Conservation (phyloP, 306 rosid genomes). For the Corylus avellana region DNA sequence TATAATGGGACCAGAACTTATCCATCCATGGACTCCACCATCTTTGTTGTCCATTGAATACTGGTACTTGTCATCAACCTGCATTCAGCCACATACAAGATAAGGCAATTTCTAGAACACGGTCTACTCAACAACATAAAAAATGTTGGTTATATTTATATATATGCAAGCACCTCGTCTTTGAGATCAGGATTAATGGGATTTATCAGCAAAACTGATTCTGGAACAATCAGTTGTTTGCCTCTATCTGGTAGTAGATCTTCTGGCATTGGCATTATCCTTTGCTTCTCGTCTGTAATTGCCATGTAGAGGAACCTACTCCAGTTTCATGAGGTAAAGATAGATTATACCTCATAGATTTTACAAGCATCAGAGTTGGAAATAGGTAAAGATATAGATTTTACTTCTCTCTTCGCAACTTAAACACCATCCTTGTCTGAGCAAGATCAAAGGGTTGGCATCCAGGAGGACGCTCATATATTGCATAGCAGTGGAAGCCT, state of each 20-base stretch:
- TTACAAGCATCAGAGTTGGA: constrained; percentile 2
- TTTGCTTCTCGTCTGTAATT: constrained; percentile 52
- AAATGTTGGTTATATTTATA: not conserved
- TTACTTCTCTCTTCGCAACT: constrained; percentile 34
- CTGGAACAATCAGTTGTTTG: constrained; percentile 45
- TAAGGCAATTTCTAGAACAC: not conserved
- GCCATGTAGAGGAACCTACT: constrained; percentile 49
- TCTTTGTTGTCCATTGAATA: constrained; percentile 47
- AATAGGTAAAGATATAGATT: not conserved
- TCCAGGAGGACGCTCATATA: constrained; percentile 37
- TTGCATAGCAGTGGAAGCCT: constrained; percentile 50
- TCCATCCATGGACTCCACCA: constrained; percentile 52
- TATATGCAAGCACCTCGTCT: constrained; percentile 37
- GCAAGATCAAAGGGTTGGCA: constrained; percentile 43
- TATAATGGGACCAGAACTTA: constrained; percentile 41
- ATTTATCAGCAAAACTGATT: constrained; percentile 48
- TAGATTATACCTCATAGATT: not conserved
- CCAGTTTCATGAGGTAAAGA: not conserved
- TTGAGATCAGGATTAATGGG: constrained; percentile 47
- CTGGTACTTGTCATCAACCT: constrained; percentile 53
- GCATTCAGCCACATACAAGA: constrained; percentile 2
- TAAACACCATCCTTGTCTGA: constrained; percentile 45
- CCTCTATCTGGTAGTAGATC: constrained; percentile 46
- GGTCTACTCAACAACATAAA: too few species aligned
- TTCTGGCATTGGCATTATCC: constrained; percentile 53